Conservation (phyloP, 352 stramenopile genomes). For the Pythium folliculosum region DNA sequence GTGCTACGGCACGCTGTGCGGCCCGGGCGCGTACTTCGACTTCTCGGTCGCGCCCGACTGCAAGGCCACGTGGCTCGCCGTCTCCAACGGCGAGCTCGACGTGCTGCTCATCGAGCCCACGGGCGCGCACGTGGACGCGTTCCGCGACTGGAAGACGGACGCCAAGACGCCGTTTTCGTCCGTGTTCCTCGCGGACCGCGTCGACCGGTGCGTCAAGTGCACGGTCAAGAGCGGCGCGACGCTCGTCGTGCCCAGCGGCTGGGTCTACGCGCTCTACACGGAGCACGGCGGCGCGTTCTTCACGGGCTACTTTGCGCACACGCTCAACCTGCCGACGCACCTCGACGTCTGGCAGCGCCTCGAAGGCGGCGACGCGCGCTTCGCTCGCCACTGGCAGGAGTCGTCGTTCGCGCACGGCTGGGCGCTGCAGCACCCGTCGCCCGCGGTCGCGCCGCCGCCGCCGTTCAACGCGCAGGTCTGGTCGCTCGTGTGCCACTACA, state of each 20-base stretch:
- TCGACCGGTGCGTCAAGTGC: slow-evolving; percentile 77
- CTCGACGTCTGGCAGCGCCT: slow-evolving; percentile 48
- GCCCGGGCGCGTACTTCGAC: slow-evolving; percentile 62
- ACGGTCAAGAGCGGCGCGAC: slow-evolving; percentile 48
- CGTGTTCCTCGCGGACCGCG: slow-evolving; percentile 63
- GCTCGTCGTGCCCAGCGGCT: slow-evolving; percentile 66
- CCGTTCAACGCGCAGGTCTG: slow-evolving; percentile 56
- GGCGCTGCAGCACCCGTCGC: slow-evolving; percentile 29
- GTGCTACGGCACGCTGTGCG: slow-evolving; percentile 59
- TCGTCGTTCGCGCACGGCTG: slow-evolving; percentile 38
- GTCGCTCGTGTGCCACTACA: slow-evolving; percentile 58
- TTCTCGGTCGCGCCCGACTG: slow-evolving; percentile 58
- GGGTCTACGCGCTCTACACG: slow-evolving; percentile 70
- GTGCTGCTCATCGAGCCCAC: slow-evolving; percentile 73
- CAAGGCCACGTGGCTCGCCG: slow-evolving; percentile 63
- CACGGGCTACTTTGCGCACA: slow-evolving; percentile 61
- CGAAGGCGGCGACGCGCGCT: slow-evolving; percentile 35
- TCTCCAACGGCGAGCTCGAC: slow-evolving; percentile 59
- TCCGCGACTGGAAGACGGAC: slow-evolving; percentile 57
- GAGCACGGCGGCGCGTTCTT: slow-evolving; percentile 54
- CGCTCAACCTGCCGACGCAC: slow-evolving; percentile 47
- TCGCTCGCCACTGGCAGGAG: slow-evolving; percentile 37
- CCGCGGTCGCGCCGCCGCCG: slow-evolving; percentile 20
- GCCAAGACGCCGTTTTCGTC: slow-evolving; percentile 35
- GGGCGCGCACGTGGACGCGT: slow-evolving; percentile 42